phyloP scores from a whole-genome alignment of 768 basidiomycete genomes.

The Panus rudis region DNA sequence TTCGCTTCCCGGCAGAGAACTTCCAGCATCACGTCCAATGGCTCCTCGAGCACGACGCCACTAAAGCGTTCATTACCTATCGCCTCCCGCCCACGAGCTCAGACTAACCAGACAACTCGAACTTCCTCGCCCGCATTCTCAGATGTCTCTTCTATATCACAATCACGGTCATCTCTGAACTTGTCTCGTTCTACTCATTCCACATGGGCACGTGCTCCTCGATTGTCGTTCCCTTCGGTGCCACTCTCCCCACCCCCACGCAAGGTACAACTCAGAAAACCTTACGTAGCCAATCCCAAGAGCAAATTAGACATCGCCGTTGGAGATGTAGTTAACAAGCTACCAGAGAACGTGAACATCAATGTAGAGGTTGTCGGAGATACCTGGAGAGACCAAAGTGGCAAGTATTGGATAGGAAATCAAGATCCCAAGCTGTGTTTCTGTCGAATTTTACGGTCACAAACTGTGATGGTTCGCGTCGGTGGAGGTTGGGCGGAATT shows the following conservation, averaged over 20 bases:
- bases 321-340: constrained; percentile 83
- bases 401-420: constrained; percentile 95
- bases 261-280: constrained; percentile 39
- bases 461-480: constrained; percentile 94
- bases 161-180: constrained; percentile 39
- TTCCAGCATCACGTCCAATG: constrained; percentile 45
- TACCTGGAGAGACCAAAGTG: constrained; percentile 88
- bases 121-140: constrained; percentile 57
- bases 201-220: constrained; percentile 64
- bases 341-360: constrained; percentile 78
- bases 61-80: constrained; percentile 27
- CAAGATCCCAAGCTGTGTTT: constrained; percentile 87
- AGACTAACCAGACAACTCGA: constrained; percentile 33
- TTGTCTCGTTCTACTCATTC: constrained; percentile 42
- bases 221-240: constrained; percentile 47
- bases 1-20: constrained; percentile 84
- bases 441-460: constrained; percentile 83
- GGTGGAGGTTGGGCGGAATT: constrained; percentile 93
- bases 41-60: constrained; percentile 25
- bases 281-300: constrained; percentile 83
- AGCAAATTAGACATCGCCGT: constrained; percentile 90
- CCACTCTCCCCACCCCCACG: constrained; percentile 43
- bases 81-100: constrained; percentile 31
- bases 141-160: constrained; percentile 46
- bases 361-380: constrained; percentile 76